Conservation (phyloP, 768 basidiomycete species). For the Strobilomyces dryophilus region DNA sequence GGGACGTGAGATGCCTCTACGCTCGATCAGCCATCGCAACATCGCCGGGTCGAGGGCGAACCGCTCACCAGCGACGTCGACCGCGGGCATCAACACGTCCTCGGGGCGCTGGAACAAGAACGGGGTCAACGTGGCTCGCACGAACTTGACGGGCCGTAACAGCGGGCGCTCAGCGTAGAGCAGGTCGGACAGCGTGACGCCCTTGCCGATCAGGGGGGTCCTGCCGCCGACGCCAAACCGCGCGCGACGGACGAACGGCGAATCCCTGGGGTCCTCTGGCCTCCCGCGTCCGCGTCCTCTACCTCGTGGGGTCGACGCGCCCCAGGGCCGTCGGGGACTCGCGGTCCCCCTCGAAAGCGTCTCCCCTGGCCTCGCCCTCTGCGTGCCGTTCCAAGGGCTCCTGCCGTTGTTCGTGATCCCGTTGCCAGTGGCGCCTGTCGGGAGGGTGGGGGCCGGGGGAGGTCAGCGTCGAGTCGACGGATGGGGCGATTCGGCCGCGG, state of each 20-base stretch:
- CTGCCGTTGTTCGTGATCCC: slow-evolving; percentile 1
- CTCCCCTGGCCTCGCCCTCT: slow-evolving; percentile 10
- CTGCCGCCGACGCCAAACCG: slow-evolving; percentile 2
- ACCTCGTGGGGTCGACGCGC: slow-evolving; percentile 14
- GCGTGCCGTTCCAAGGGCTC: slow-evolving; percentile 3
- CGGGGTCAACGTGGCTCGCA: slow-evolving; percentile 51
- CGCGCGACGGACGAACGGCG: not conserved
- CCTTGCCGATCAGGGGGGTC: slow-evolving; percentile 14
- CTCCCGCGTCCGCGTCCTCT: slow-evolving; percentile 14
- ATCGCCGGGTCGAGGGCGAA: not conserved
- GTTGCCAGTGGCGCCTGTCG: not conserved
- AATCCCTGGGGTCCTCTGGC: not conserved
- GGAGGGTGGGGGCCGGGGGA: too few species aligned
- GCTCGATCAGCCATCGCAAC: slow-evolving; percentile 1
- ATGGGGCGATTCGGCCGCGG: not conserved
- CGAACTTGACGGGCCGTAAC: slow-evolving; percentile 66
- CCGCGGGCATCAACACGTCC: slow-evolving; percentile 53
- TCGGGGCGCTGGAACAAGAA: slow-evolving; percentile 53
- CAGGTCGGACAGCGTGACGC: slow-evolving; percentile 51
- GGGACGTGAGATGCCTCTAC: slow-evolving; percentile 51
- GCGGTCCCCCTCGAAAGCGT: slow-evolving; percentile 14
- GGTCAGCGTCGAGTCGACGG: slow-evolving; percentile 3
- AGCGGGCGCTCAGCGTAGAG: slow-evolving; percentile 57
- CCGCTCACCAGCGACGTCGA: slow-evolving; percentile 45
- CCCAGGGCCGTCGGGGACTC: slow-evolving; percentile 10